Conservation (phyloP, 2,329 filamentous ascomycete species). For the Penicillium hesseltinei region DNA sequence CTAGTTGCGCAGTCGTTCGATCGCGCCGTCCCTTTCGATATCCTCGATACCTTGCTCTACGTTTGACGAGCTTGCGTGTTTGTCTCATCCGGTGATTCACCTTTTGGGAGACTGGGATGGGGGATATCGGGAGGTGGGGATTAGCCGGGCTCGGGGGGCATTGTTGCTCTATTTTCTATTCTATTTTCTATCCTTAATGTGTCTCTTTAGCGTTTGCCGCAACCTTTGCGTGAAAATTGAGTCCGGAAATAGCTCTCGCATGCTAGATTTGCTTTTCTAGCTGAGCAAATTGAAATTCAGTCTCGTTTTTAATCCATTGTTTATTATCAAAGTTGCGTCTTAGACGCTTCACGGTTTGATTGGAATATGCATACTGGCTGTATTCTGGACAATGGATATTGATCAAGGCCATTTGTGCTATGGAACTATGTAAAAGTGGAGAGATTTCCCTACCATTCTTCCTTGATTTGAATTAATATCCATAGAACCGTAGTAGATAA, state of each 20-base stretch:
- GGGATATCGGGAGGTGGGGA: background rate
- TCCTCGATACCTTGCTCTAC: background rate
- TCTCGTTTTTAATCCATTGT: background rate
- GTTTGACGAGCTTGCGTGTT: background rate
- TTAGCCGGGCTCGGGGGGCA: background rate
- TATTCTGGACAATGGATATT: background rate
- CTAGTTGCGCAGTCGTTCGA: conserved; percentile 14
- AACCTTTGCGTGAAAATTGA: background rate
- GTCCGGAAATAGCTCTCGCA: background rate
- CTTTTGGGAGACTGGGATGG: background rate
- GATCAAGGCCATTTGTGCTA: background rate
- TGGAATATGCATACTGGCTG: background rate
- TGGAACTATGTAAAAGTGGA: background rate
- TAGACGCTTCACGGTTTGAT: no score
- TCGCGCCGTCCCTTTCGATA: background rate
- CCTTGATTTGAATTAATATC: background rate
- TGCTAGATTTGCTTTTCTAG: background rate
- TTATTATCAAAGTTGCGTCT: background rate
- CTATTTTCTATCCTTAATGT: background rate
- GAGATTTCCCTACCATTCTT: background rate
- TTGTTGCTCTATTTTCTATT: background rate
- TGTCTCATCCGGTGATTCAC: background rate
- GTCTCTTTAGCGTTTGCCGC: background rate
- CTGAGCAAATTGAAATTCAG: background rate
- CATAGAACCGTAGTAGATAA: background rate